A percentile compares a stretch with the other conserved stretches of the same genome.
Evolutionary conservation across 2,329 filamentous ascomycete species (phyloP).

Genomic region (Pyricularia pennisetigena): DNA sequence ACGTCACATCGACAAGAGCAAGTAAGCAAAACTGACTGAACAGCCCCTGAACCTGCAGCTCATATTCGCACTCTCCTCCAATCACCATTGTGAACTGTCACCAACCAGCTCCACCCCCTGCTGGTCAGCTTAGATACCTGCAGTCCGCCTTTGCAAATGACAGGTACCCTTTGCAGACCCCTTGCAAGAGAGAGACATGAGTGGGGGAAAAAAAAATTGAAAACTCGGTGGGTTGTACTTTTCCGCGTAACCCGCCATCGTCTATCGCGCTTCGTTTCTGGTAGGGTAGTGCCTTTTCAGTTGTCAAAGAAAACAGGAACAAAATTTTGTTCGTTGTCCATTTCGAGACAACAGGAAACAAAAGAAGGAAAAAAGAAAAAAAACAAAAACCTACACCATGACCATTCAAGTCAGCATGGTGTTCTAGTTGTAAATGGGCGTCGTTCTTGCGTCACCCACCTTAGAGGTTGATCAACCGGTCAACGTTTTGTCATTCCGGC

Average conservation of each 20-base stretch:
- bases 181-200: background rate
- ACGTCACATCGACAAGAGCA: background rate
- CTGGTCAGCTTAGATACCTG: background rate
- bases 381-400: background rate
- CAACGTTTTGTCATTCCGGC: background rate
- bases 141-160: background rate
- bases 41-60: background rate
- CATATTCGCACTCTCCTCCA: background rate
- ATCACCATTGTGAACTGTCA: background rate
- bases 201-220: background rate
- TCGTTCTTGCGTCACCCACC: background rate
- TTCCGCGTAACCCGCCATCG: too few species aligned
- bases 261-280: too few species aligned
- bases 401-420: background rate
- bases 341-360: too few species aligned
- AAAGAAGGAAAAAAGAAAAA: too few species aligned
- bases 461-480: background rate
- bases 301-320: too few species aligned
- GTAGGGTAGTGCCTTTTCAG: too few species aligned
- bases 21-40: background rate
- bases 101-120: background rate
- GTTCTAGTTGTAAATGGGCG: background rate
- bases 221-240: background rate
- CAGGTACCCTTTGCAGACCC: background rate
- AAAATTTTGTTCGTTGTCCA: too few species aligned